A percentile compares a stretch with the other conserved stretches of the same genome.
These are phyloP conservation scores for Ceratocystis colombiana DNA, from an alignment of 2,329 filamentous ascomycete genomes.

Conservation along the genomic window DNA sequence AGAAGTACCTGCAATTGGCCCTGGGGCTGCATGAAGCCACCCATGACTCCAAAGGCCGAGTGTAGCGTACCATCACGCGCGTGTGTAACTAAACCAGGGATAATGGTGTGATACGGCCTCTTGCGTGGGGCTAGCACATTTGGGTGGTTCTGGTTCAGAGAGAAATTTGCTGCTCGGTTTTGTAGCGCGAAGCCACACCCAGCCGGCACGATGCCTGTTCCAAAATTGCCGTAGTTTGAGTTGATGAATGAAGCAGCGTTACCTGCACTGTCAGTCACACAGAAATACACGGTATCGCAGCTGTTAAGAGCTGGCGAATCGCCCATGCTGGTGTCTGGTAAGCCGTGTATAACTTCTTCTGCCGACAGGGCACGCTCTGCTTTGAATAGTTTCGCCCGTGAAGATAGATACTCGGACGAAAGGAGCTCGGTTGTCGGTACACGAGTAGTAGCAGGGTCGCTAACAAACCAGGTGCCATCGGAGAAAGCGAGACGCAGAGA, in stretches of 20 bases:
- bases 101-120: constrained; percentile 94
- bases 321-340: constrained; percentile 35
- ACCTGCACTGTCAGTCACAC: constrained; percentile 66
- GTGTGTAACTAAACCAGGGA: constrained; percentile 82
- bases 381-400: constrained; percentile 52
- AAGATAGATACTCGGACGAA: constrained; percentile 61
- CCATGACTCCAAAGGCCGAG: constrained; percentile 91
- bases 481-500: constrained; percentile 80
- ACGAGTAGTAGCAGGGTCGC: constrained; percentile 63
- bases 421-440: constrained; percentile 64
- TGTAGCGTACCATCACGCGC: constrained; percentile 62
- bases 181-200: constrained; percentile 90
- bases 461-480: constrained; percentile 81
- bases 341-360: constrained; percentile 53
- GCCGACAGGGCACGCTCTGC: constrained; percentile 55
- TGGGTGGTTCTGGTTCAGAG: constrained; percentile 58
- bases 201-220: constrained; percentile 71
- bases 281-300: constrained; percentile 92
- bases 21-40: constrained; percentile 96
- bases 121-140: constrained; percentile 74
- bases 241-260: constrained; percentile 97
- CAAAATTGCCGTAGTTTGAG: constrained; percentile 84
- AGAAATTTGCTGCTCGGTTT: constrained; percentile 84
- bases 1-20: constrained; percentile 88
- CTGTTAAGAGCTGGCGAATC: constrained; percentile 64